A percentile compares a stretch with the other conserved stretches of the same genome.
phyloP scores from a whole-genome alignment of 2,329 filamentous ascomycete genomes.

The Rutstroemia sp. region DNA sequence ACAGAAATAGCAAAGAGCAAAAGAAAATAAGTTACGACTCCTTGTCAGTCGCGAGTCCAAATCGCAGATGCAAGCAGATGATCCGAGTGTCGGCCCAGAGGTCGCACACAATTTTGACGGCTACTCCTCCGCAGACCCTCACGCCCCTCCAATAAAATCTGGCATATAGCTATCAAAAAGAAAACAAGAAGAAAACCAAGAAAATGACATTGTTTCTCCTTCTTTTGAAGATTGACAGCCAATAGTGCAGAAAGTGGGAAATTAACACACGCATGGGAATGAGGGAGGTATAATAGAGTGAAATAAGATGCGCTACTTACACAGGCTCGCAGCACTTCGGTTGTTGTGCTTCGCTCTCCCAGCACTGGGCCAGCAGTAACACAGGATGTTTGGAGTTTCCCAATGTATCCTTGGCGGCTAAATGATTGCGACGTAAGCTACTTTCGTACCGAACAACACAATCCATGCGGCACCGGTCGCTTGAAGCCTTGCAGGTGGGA shows the following conservation, averaged over 20 bases:
- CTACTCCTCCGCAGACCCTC: not conserved
- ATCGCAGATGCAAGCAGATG: slow-evolving; percentile 4
- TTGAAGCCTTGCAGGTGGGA: slow-evolving; percentile 14
- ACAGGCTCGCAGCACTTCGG: too few relatives aligned
- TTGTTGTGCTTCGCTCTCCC: too few relatives aligned
- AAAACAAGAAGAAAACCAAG: not conserved
- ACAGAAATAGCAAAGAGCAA: not conserved
- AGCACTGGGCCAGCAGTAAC: too few relatives aligned
- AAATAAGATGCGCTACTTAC: not conserved
- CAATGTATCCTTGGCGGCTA: slow-evolving; percentile 16
- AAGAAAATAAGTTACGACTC: not conserved
- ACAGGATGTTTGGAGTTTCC: not conserved
- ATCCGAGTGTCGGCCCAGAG: not conserved
- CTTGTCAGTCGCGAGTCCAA: not conserved
- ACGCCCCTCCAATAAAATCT: not conserved
- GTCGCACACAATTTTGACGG: not conserved
- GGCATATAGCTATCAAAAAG: too few relatives aligned
- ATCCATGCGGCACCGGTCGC: slow-evolving; percentile 12
- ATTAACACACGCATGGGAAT: not conserved
- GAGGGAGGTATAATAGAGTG: not conserved
- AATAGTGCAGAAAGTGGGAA: not conserved
- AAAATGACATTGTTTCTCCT: not conserved
- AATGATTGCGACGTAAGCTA: slow-evolving; percentile 6
- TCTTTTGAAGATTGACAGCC: not conserved
- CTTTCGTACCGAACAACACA: slow-evolving; percentile 1